These are phyloP conservation scores for Pseudogymnoascus sp. DNA, from an alignment of 2,329 filamentous ascomycete species.

Conservation along the genomic window DNA sequence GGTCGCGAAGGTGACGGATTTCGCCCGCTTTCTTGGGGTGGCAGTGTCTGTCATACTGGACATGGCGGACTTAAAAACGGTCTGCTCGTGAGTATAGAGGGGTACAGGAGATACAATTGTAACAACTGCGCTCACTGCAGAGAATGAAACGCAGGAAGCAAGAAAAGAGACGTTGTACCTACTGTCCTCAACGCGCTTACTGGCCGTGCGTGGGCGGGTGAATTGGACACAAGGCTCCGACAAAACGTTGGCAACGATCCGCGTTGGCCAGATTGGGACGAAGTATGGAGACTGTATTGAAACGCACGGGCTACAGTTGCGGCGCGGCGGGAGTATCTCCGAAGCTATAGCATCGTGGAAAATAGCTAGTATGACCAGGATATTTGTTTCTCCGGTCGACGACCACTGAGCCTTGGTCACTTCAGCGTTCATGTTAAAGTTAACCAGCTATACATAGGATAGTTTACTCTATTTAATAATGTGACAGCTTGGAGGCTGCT, in stretches of 20 bases:
- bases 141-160: neutral
- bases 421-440: no score
- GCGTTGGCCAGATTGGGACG: neutral
- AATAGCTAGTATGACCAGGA: no score
- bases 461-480: no score
- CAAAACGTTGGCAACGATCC: neutral
- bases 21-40: neutral
- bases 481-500: no score
- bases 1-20: neutral
- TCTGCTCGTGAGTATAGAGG: neutral
- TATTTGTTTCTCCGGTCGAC: no score
- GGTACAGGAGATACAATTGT: neutral
- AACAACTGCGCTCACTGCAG: neutral
- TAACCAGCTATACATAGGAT: no score
- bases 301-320: neutral
- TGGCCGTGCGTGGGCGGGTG: neutral
- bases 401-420: no score
- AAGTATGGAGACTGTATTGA: neutral
- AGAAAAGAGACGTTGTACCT: neutral
- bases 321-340: neutral
- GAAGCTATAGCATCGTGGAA: neutral
- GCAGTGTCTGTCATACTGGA: neutral
- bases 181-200: conserved; percentile 1
- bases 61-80: neutral
- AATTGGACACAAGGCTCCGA: conserved; percentile 3